Evolutionary conservation across 345 rosid genomes (phyloP).

Genomic region (Nephelium lappaceum): DNA sequence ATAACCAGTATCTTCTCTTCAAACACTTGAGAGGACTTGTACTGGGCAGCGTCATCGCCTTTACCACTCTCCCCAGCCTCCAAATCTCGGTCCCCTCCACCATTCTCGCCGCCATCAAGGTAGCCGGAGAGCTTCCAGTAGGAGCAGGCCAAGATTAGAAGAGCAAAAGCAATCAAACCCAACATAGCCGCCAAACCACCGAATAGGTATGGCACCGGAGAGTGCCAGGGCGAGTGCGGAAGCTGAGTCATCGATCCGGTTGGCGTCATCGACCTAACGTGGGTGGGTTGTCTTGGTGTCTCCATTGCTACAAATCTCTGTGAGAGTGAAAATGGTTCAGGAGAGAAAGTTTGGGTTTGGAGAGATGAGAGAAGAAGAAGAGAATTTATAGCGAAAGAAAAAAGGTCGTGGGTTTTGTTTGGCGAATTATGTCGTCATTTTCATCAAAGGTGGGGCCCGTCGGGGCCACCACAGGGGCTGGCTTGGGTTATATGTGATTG

Average conservation of each 20-base stretch:
- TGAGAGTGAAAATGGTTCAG: neutral
- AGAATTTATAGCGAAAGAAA: conserved; percentile 8
- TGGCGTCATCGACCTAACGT: neutral
- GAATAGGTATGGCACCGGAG: conserved; percentile 90
- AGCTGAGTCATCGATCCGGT: neutral
- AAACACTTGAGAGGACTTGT: conserved; percentile 26
- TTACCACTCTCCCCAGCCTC: conserved; percentile 56
- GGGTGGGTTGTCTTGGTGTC: neutral
- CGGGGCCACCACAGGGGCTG: neutral
- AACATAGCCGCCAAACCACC: conserved; percentile 97
- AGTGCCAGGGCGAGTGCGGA: conserved; percentile 82
- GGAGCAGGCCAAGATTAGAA: conserved; percentile 86
- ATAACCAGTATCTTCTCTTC: conserved; percentile 85
- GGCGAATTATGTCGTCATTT: conserved; percentile 21
- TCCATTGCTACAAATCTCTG: neutral
- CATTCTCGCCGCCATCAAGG: conserved; percentile 44
- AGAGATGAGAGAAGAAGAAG: neutral
- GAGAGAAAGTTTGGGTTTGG: neutral
- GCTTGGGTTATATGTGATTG: too few species aligned
- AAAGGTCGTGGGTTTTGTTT: conserved; percentile 5
- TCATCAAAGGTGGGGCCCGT: neutral
- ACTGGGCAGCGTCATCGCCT: conserved; percentile 18
- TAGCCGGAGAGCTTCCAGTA: conserved; percentile 88
- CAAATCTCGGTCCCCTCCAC: conserved; percentile 53
- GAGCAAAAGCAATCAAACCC: conserved; percentile 89